A percentile compares a stretch with the other conserved stretches of the same genome.
phyloP scores from a whole-genome alignment of 352 stramenopile genomes.

The Globisporangium nagaii region DNA sequence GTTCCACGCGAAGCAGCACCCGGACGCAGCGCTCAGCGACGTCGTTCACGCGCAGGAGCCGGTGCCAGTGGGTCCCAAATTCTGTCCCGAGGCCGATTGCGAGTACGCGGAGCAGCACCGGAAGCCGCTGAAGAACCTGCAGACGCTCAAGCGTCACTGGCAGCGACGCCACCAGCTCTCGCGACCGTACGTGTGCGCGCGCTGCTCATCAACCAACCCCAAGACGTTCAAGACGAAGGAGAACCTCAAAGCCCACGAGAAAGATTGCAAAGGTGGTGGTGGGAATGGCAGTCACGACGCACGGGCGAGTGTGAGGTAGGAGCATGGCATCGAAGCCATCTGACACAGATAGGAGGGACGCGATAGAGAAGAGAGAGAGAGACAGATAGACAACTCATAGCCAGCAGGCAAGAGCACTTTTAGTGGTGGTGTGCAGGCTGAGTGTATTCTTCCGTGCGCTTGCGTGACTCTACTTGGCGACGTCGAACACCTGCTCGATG shows the following conservation, averaged over 20 bases:
- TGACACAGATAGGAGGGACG: neutral
- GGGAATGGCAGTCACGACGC: neutral
- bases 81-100: slow-evolving; percentile 47
- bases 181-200: slow-evolving; percentile 42
- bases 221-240: slow-evolving; percentile 71
- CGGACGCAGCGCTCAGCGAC: slow-evolving; percentile 17
- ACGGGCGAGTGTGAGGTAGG: neutral
- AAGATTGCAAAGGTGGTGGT: slow-evolving; percentile 38
- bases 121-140: slow-evolving; percentile 56
- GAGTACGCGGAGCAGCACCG: slow-evolving; percentile 38
- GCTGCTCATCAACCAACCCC: slow-evolving; percentile 27
- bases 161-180: slow-evolving; percentile 51
- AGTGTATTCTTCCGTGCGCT: neutral
- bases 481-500: slow-evolving; percentile 81
- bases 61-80: slow-evolving; percentile 53
- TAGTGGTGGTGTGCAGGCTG: neutral
- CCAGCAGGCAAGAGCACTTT: neutral
- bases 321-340: neutral
- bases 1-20: slow-evolving; percentile 63
- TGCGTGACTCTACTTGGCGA: slow-evolving; percentile 53
- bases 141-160: slow-evolving; percentile 73
- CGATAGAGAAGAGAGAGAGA: neutral
- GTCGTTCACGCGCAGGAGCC: slow-evolving; percentile 35
- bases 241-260: slow-evolving; percentile 67
- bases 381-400: neutral